Evolutionary conservation across 768 basidiomycete genomes (phyloP), one percentile per base, ranked within the genome.

Genomic region (Boletus vinaceobasis): DNA sequence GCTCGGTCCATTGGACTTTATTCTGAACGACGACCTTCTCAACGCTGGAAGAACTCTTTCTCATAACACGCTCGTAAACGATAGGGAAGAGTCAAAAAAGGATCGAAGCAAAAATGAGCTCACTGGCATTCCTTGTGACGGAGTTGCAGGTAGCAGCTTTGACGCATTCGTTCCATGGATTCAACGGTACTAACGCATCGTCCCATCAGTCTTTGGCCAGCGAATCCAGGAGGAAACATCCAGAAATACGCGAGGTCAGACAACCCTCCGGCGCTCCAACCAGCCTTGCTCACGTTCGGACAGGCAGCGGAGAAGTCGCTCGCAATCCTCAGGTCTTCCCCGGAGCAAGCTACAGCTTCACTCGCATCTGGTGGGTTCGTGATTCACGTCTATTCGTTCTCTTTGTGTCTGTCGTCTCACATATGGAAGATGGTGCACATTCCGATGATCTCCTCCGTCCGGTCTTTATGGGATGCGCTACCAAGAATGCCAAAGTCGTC

Each of bases 391-490:
- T 17, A 35, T 48, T 17, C 26, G 14, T 43, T 26, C 13, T 33
- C 7, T 14, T 17, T 17, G 10, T 26, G 14, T 36, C 19, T 54
- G 50, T 54, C 15, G 39, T 59, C 62, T 64, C 47, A 66, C 51
- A 3, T 15, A 9, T 43, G 39, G 10, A 59, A 90, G 87, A 90
- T 79, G 84, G 85, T 4, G 83, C 86, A 9, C 87, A 90, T 69
- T 85, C 91, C 1, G 84, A 88, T 43, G 88, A 88, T 56, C 78
- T 97, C 26, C 79, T 96, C 19, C 78, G 83, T 45, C 96, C 96
- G 0, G 85, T 98, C 1, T 93, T 94, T 65, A 91, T 96, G 85
- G 93, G 93, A 45, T 94, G 93, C 61, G 86, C 88, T 29, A 97
- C 93, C 5, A 92, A 88, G 73, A 93, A 93, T 62, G 85, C 90